Evolutionary conservation across 371 early-diverging fungal species (phyloP).

Genomic region (Actinomortierella ambigua): DNA sequence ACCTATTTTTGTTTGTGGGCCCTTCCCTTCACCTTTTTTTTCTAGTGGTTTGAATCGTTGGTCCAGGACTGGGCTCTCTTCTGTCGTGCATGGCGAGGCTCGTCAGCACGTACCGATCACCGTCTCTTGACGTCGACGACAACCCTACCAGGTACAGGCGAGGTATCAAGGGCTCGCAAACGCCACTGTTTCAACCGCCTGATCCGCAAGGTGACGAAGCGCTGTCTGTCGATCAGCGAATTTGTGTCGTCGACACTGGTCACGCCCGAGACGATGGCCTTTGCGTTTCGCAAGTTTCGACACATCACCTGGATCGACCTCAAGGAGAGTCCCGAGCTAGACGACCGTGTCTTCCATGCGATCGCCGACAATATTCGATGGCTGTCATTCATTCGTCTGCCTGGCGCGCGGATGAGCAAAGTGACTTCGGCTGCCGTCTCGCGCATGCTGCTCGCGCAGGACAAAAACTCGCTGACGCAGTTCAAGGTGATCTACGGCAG

Average conservation of each 20-base stretch:
- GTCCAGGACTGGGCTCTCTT: constrained; percentile 35
- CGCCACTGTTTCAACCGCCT: constrained; percentile 38
- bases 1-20: not conserved
- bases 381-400: constrained; percentile 28
- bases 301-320: constrained; percentile 36
- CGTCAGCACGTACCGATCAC: not conserved
- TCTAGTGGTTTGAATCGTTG: constrained; percentile 35
- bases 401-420: constrained; percentile 20
- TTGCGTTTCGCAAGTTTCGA: constrained; percentile 23
- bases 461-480: constrained; percentile 21
- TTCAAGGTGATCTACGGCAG: constrained; percentile 41
- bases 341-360: constrained; percentile 23
- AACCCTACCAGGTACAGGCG: not conserved
- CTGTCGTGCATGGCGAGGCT: constrained; percentile 24
- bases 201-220: constrained; percentile 21
- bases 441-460: constrained; percentile 24
- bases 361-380: constrained; percentile 18
- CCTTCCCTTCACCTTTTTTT: not conserved
- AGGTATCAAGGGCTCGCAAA: constrained; percentile 18
- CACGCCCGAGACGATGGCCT: constrained; percentile 22
- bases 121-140: not conserved
- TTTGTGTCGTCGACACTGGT: constrained; percentile 22
- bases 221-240: constrained; percentile 25
- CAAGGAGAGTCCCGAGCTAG: constrained; percentile 27
- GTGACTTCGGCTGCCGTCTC: constrained; percentile 18